Evolutionary conservation across 495 filamentous ascomycete species (phyloP).

Genomic region (Achaetomiella virescens): DNA sequence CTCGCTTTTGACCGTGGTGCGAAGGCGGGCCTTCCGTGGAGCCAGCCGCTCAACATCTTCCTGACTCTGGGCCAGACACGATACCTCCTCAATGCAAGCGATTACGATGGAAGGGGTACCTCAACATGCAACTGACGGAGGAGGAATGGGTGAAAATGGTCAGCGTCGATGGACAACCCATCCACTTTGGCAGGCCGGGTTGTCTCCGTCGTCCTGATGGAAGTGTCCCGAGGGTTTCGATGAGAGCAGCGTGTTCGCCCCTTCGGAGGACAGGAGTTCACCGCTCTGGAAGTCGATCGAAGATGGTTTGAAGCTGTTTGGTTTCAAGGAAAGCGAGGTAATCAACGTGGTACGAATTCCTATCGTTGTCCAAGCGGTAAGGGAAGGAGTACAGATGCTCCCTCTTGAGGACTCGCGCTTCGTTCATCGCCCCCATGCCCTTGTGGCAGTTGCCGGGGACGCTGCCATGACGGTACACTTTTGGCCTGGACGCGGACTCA

Average conservation of each 20-base stretch:
- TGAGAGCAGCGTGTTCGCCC: slow-evolving; percentile 28
- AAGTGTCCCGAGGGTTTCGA: slow-evolving; percentile 29
- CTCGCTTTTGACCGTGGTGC: slow-evolving; percentile 33
- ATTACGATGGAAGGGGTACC: slow-evolving; percentile 33
- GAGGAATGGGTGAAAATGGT: slow-evolving; percentile 38
- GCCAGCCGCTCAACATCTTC: slow-evolving; percentile 37
- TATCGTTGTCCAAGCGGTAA: slow-evolving; percentile 36
- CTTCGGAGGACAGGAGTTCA: slow-evolving; percentile 27
- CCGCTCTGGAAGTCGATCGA: slow-evolving; percentile 32
- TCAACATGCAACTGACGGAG: slow-evolving; percentile 39
- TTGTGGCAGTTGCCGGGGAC: slow-evolving; percentile 30
- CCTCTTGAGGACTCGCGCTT: slow-evolving; percentile 25
- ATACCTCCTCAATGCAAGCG: slow-evolving; percentile 35
- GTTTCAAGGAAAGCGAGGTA: slow-evolving; percentile 37
- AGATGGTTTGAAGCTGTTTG: slow-evolving; percentile 36
- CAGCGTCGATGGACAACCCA: slow-evolving; percentile 28
- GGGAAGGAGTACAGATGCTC: slow-evolving; percentile 31
- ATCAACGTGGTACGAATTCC: slow-evolving; percentile 37
- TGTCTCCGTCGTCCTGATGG: slow-evolving; percentile 28
- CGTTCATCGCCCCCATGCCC: slow-evolving; percentile 28
- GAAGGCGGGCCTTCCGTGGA: slow-evolving; percentile 30
- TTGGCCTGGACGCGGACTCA: slow-evolving; percentile 31
- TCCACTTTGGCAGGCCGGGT: slow-evolving; percentile 32
- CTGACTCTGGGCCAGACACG: slow-evolving; percentile 35
- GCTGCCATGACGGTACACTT: slow-evolving; percentile 35